A percentile compares a stretch with the other conserved stretches of the same genome.
These are phyloP conservation scores for Dactylonectria estremocensis DNA, from an alignment of 2,329 filamentous ascomycete species.

Conservation along the genomic window DNA sequence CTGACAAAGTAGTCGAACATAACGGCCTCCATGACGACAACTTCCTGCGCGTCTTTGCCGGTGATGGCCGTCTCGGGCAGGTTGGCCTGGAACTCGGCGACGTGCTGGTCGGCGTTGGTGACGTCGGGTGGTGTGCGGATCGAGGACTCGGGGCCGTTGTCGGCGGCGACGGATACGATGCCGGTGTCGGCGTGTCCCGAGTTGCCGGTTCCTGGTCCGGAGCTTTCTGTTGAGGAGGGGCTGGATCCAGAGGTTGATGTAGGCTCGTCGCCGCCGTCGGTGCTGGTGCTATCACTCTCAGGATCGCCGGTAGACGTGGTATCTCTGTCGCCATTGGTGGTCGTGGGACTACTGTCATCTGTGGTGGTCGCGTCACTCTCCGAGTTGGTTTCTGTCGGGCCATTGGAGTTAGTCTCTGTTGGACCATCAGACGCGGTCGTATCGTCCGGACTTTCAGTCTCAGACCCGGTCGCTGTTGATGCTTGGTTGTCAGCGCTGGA, in stretches of 20 bases:
- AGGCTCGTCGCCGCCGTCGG: not conserved
- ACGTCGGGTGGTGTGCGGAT: slow-evolving; percentile 5
- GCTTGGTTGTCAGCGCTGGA: not conserved
- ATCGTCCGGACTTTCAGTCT: not conserved
- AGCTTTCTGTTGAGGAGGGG: not conserved
- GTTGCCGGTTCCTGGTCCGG: not conserved
- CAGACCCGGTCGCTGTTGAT: slow-evolving; percentile 6
- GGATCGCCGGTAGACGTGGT: slow-evolving; percentile 2
- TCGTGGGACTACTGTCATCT: not conserved
- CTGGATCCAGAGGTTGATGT: not conserved
- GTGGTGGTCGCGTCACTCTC: slow-evolving; percentile 1
- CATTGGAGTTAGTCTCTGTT: not conserved
- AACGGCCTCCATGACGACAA: slow-evolving; percentile 26
- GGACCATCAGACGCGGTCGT: not conserved
- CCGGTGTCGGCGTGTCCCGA: slow-evolving; percentile 11
- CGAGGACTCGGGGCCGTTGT: slow-evolving; percentile 13
- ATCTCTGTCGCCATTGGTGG: not conserved
- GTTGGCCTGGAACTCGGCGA: slow-evolving; percentile 20
- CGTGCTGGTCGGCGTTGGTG: slow-evolving; percentile 22
- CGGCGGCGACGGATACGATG: slow-evolving; percentile 14
- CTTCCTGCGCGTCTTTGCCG: slow-evolving; percentile 16
- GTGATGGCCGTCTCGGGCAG: slow-evolving; percentile 20
- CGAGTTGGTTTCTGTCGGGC: slow-evolving; percentile 3
- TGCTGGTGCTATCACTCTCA: not conserved
- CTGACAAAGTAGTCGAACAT: slow-evolving; percentile 29